Base-by-base conservation (phyloP, 345 rosid species). In the Syzygium grande region DNA sequence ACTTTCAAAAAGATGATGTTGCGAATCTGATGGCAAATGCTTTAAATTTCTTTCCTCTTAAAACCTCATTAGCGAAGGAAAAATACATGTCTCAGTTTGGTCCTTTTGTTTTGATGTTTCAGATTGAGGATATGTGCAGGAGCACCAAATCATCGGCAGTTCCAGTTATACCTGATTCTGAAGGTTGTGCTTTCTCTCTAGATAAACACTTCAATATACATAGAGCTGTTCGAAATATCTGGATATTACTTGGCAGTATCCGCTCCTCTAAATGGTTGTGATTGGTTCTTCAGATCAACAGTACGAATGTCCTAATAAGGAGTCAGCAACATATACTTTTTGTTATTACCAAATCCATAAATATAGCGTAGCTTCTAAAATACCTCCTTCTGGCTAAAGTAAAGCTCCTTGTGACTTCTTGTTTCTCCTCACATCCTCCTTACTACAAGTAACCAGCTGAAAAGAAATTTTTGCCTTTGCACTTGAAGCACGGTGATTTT, bases 51-150 rank as follows among this genome's bases (percentile, higher is more conserved):
- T 73, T 68, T 68, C 23, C 83, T 73, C 0, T 41, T 41, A 73
- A 68, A 73, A 19, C 83, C 83, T 4, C 83, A 73, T 38, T 51
- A 21, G 30, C 46, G 15, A 61, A 14, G 49, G 21, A 51, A 87
- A 54, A 21, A 17, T 30, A 46, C 51, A 51, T 38, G 54, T 41
- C 49, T 85, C 65, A 27, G 8, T 17, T 46, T 43, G 68, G 56
- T 49, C 55, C 34, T 87, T 61, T 23, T 55, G 16, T n/a, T 46
- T 87, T 73, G 79, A 86, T 87, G 80, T 54, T 79, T 85, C 90
- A 96, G 99, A 98, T 98, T 87, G 99, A 95, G 92, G 92, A 90
- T 88, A 96, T 98, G 98, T 96, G 98, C 88, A 92, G 92, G 89
- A 94, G 90, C 89, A 95, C 93, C 85, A 93, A 88, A 90, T 93